A percentile compares a stretch with the other conserved stretches of the same genome.
phyloP scores from a whole-genome alignment of 2,329 filamentous ascomycete genomes.

The Fusarium napiforme region DNA sequence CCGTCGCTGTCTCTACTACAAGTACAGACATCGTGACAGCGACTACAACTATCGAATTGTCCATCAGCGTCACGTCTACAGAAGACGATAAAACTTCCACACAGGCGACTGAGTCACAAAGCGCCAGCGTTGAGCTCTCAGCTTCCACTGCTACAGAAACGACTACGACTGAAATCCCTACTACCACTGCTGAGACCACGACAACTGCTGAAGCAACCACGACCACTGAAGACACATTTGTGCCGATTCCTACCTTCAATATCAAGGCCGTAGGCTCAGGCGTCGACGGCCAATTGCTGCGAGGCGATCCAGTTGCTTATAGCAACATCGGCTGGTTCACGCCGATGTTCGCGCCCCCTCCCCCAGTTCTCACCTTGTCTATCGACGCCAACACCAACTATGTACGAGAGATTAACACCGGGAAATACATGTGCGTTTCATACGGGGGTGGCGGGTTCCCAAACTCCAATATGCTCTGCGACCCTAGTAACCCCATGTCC shows the following conservation, averaged over 20 bases:
- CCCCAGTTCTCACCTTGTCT: not conserved
- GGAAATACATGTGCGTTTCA: not conserved
- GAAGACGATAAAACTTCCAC: no score
- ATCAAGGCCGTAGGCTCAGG: not conserved
- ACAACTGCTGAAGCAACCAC: not conserved
- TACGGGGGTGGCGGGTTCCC: not conserved
- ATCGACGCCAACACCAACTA: not conserved
- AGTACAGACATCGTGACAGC: not conserved
- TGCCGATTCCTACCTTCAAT: not conserved
- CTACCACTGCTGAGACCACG: not conserved
- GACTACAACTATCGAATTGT: not conserved
- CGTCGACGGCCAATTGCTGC: not conserved
- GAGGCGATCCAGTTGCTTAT: not conserved
- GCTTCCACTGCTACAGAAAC: not conserved
- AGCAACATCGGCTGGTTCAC: not conserved
- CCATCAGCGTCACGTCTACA: not conserved
- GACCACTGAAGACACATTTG: not conserved
- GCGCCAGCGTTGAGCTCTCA: not conserved
- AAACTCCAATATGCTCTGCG: not conserved
- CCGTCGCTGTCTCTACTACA: not conserved
- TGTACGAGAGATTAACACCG: not conserved
- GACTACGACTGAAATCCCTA: not conserved
- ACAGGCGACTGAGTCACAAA: not conserved
- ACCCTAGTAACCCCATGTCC: fast-evolving
- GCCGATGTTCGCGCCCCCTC: no score